Percentiles rank a stretch among this genome's conserved stretches.
Evolutionary conservation across 2,329 filamentous ascomycete genomes (phyloP).

Genomic region (Penicillium sp.): DNA sequence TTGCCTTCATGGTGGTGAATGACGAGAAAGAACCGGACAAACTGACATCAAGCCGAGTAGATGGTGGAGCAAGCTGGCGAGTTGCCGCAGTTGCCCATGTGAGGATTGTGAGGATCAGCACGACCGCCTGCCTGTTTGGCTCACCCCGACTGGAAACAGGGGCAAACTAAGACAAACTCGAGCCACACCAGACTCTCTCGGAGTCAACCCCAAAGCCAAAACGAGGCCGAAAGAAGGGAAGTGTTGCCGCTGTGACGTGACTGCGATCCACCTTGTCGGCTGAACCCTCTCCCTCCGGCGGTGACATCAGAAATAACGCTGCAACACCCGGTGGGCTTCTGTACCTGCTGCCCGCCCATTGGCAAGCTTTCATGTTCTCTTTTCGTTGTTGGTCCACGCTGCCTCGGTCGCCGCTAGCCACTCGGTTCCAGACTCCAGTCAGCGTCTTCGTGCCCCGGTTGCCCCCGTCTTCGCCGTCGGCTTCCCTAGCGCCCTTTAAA

Average conservation of each 20-base stretch:
- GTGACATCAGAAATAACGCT: constrained; percentile 22
- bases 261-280: constrained; percentile 21
- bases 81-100: constrained; percentile 9
- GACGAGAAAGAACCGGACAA: constrained; percentile 18
- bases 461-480: constrained; percentile 18
- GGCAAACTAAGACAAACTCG: no score
- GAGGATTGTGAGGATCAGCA: constrained; percentile 18
- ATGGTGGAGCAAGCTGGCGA: constrained; percentile 5
- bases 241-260: constrained; percentile 25
- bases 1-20: constrained; percentile 11
- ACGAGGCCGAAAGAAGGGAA: no score
- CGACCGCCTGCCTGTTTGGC: constrained; percentile 16
- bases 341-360: constrained; percentile 7
- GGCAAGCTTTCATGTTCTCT: constrained; percentile 24
- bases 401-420: constrained; percentile 35
- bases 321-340: neutral
- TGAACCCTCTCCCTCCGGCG: constrained; percentile 8
- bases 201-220: no score
- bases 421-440: constrained; percentile 27
- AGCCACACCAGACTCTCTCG: no score
- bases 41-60: neutral
- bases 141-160: constrained; percentile 6
- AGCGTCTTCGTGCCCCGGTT: constrained; percentile 20
- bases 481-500: constrained; percentile 25
- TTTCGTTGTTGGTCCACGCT: constrained; percentile 27